Percentiles rank a stretch among this genome's conserved stretches.
These are phyloP conservation scores for Onygenales sp. DNA, from an alignment of 2,329 filamentous ascomycete species.

Conservation along the genomic window DNA sequence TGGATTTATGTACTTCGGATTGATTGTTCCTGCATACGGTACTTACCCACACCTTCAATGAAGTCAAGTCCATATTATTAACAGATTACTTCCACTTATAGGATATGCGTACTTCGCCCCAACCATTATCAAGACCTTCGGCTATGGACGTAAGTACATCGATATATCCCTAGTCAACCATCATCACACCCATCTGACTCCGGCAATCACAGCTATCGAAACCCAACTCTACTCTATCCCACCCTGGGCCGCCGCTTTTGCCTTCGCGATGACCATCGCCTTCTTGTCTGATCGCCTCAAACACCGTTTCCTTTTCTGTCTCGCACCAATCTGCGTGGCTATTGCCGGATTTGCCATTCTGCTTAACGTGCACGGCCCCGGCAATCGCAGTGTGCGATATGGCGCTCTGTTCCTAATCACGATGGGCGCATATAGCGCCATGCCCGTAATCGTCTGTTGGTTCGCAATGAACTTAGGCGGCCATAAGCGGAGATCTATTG, in stretches of 20 bases:
- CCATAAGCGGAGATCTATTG: constrained; percentile 60
- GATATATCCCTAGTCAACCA: neutral
- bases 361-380: constrained; percentile 54
- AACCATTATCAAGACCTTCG: constrained; percentile 58
- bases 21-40: constrained; percentile 67
- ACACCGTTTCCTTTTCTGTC: constrained; percentile 66
- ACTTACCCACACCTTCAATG: constrained; percentile 3
- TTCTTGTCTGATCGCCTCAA: constrained; percentile 58
- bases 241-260: constrained; percentile 65
- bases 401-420: constrained; percentile 73
- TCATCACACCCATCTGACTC: neutral
- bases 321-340: constrained; percentile 58
- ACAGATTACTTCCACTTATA: constrained; percentile 11
- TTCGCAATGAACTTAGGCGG: constrained; percentile 72
- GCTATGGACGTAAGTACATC: constrained; percentile 40
- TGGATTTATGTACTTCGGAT: constrained; percentile 71
- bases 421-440: constrained; percentile 72
- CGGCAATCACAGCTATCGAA: constrained; percentile 30
- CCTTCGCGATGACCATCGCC: constrained; percentile 66
- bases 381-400: constrained; percentile 58
- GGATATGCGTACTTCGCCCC: constrained; percentile 68
- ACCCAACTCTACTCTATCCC: constrained; percentile 45
- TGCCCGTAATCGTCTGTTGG: constrained; percentile 81
- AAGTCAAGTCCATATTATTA: constrained; percentile 1
- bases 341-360: constrained; percentile 70